Evolutionary conservation across 805 yeast genomes (phyloP), one percentile per base, ranked within the genome.

Genomic region (Metschnikowia reukaufii): DNA sequence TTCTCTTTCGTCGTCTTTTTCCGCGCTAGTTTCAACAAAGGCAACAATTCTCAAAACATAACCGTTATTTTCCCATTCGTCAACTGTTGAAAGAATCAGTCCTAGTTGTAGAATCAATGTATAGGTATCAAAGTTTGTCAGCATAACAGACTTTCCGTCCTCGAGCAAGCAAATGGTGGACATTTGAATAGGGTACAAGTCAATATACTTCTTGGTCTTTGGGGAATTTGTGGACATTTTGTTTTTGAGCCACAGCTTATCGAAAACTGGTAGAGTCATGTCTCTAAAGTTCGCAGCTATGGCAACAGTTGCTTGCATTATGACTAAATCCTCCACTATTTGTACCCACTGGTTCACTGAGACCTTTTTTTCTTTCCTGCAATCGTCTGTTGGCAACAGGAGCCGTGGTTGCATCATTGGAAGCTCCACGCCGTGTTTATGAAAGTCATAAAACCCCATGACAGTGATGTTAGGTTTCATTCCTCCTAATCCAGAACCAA

Each of bases 401-500:
- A 53, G 64, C 36, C 60, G 57, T 10, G 55, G 45, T 30, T 57
- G 44, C 20, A 52, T 51, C 17, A 47, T 44, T 1, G 73, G 73
- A 33, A 64, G 50, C 8, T 60, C 60, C 15, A 67, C 57, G 1
- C 75, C 74, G 48, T 68, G 74, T 44, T 70, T 70, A 19, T 62
- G 66, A 49, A 84, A 72, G 60, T 92, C 96, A 56, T 84, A 88
- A 59, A 90, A 90, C 0, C 98, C 98, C 27, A 94, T 50, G 0
- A 94, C 95, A 0, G 97, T 88, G 43, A 94, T 91, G 61, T 94
- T 94, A 1, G 99, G 99, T 58, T 81, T 85, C 99, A 94, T 94
- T 10, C 97, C 97, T 6, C 99, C 99, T n/a, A 94, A 72, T 0
- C 99, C 99, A 2, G 96, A 86, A 0, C 97, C 97, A 49, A 92